Percentiles rank a stretch among this genome's conserved stretches.
Evolutionary conservation across 805 yeast species (phyloP).

Genomic region (Candida schatavii): DNA sequence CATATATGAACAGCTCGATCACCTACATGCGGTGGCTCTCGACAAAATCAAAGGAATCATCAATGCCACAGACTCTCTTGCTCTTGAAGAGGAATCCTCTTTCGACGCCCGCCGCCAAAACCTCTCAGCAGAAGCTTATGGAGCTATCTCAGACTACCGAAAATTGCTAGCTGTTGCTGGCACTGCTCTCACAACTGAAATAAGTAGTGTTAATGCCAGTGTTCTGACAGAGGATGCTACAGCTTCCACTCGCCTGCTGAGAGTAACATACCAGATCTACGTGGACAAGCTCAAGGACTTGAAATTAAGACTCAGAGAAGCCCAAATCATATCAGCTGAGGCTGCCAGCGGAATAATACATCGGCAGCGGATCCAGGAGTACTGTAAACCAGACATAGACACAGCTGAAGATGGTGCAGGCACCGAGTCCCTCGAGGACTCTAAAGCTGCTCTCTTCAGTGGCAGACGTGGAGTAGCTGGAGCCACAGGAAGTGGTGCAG

Average conservation of each 20-base stretch:
- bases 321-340: constrained; percentile 26
- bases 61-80: constrained; percentile 7
- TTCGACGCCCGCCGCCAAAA: background rate
- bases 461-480: constrained; percentile 13
- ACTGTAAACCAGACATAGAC: constrained; percentile 5
- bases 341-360: constrained; percentile 27
- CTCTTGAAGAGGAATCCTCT: constrained; percentile 9
- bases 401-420: constrained; percentile 1
- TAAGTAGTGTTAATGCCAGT: background rate
- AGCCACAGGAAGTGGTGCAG: background rate
- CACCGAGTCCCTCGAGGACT: constrained; percentile 1
- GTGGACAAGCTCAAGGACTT: constrained; percentile 4
- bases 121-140: background rate
- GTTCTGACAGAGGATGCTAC: background rate
- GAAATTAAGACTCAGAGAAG: constrained; percentile 22
- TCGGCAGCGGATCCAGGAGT: constrained; percentile 28
- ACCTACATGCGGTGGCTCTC: constrained; percentile 19
- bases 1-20: constrained; percentile 16
- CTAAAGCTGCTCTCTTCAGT: constrained; percentile 21
- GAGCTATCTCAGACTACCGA: background rate
- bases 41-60: constrained; percentile 16
- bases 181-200: background rate
- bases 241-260: background rate
- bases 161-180: background rate
- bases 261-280: constrained; percentile 5